Base-by-base conservation (phyloP, 2,329 filamentous ascomycete genomes). In the Macrophomina tecta region DNA sequence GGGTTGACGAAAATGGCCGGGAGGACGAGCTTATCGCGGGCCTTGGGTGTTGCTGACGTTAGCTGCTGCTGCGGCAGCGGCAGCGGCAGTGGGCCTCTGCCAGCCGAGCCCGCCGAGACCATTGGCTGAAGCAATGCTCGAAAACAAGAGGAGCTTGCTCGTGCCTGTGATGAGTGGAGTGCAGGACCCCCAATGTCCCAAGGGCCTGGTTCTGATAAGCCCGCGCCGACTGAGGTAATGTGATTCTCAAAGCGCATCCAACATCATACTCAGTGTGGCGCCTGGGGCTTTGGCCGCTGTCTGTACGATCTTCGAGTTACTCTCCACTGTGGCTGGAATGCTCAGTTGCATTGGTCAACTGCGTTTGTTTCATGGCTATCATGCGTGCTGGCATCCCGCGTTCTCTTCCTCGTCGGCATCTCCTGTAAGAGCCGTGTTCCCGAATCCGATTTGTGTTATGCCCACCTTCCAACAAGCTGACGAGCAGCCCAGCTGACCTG, bases 151-250 rank as follows among this genome's bases (percentile, higher is more conserved):
- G 42, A 45, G 6, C 32, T 23, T 55, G 52, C 52, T 38, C 36
- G 53, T 45, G 53, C 53, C 36, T 58, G 53, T 36, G 16, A 36
- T 14, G 18, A 23, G 28, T 36, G 34, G 32, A 23, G 23, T 23
- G 23, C 23, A 23, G 23, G 23, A 40, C 53, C 38, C 52, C 52
- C 52, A 55, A 18, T n/a, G 36, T 55, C 32, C 52, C 52, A 23
- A 38, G 34, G 32, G 18, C 42, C 40, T 8, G 56, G 23, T 7
- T 46, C 40, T 36, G 58, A 62, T 62, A 62, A 62, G 58, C 30
- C 45, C 58, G 42, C 56, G 58, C 42, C 58, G 42, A 9, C 45
- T 62, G 58, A 62, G 58, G 58, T 62, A 62, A 62, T 62, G 58
- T 14, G 30, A 62, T 62, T 49, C 58, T 62, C 58, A 62, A 62